These are phyloP conservation scores for Penicillium paradoxum DNA, from an alignment of 495 filamentous ascomycete genomes.

Conservation along the genomic window DNA sequence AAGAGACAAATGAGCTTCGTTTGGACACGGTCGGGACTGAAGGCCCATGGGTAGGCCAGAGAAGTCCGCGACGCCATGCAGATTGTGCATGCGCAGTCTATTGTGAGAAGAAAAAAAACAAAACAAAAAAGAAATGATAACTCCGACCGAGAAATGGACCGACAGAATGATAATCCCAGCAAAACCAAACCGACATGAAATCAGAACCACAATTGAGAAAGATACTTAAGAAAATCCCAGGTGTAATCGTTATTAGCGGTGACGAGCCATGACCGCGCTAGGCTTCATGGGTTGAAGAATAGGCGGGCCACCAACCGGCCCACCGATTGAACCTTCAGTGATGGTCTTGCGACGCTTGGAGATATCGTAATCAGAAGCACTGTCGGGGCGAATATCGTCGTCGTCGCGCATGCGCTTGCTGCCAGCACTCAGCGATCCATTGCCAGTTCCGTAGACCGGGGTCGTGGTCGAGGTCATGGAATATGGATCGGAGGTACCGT, in stretches of 20 bases:
- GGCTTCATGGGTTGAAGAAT: conserved; percentile 44
- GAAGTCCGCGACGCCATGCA: neutral
- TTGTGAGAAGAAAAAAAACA: conserved; percentile 2
- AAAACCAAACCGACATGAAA: conserved; percentile 6
- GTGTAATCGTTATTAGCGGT: conserved; percentile 24
- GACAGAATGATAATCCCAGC: neutral
- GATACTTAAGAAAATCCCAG: neutral
- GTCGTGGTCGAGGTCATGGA: conserved; percentile 53
- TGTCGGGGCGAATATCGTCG: conserved; percentile 69
- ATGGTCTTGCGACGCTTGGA: conserved; percentile 80
- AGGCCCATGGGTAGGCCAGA: neutral
- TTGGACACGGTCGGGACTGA: neutral
- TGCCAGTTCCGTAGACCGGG: conserved; percentile 53
- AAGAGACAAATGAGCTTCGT: conserved; percentile 9
- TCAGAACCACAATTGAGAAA: conserved; percentile 3
- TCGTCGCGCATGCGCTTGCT: conserved; percentile 78
- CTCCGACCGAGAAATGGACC: conserved; percentile 7
- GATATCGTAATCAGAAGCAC: conserved; percentile 57
- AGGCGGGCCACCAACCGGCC: conserved; percentile 40
- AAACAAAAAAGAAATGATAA: neutral
- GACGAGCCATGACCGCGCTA: conserved; percentile 35
- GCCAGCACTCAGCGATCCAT: conserved; percentile 55
- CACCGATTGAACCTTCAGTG: conserved; percentile 51
- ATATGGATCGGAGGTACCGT: conserved; percentile 69
- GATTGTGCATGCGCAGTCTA: conserved; percentile 9